Evolutionary conservation across 306 rosid genomes (phyloP), one percentile per base, ranked within the genome.

Genomic region (Crataegus laevigata): DNA sequence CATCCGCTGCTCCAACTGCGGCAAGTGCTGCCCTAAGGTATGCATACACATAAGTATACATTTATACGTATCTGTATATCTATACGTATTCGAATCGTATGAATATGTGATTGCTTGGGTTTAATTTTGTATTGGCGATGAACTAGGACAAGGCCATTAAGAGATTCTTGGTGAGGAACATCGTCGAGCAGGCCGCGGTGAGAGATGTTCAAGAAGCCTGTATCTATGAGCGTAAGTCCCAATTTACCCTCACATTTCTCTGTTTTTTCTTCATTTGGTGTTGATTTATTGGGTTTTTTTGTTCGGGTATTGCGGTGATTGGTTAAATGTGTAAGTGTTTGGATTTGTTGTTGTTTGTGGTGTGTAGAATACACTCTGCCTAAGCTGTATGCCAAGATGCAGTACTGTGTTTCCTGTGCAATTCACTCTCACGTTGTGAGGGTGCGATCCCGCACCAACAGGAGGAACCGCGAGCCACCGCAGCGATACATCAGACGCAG

Each of bases 171-270:
- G 97, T 90, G 80, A 90, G 99, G 92, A 94, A 94, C 91, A 94
- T 94, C 71, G 99, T 94, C 11, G 99, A 92, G 78, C 99, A 94
- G 52, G 99, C 98, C 65, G 98, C 97, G 1, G 98, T 94, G 2
- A 86, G 97, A 76, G 97, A 94, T 87, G 97, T 94, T 36, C 97
- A 94, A 83, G 99, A 94, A 77, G 99, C 97, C 6, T 94, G 97
- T 68, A 91, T 92, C 78, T 92, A 91, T 67, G 98, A 90, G 34
- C 93, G 97, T 91, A 86, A 65, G 77, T 12, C 1, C 17, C 8
- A 36, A 10, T 29, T 21, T 38, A 9, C 30, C 18, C 11, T 61
- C 57, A 34, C 54, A 22, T 19, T 11, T 21, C 9, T 15, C 11
- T n/a, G 2, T 68, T 73, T 6, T 30, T 43, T 19, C 9, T 15